A percentile compares a stretch with the other conserved stretches of the same genome.
These are phyloP conservation scores for Panellus pusillus DNA, from an alignment of 768 basidiomycete genomes.

Conservation along the genomic window DNA sequence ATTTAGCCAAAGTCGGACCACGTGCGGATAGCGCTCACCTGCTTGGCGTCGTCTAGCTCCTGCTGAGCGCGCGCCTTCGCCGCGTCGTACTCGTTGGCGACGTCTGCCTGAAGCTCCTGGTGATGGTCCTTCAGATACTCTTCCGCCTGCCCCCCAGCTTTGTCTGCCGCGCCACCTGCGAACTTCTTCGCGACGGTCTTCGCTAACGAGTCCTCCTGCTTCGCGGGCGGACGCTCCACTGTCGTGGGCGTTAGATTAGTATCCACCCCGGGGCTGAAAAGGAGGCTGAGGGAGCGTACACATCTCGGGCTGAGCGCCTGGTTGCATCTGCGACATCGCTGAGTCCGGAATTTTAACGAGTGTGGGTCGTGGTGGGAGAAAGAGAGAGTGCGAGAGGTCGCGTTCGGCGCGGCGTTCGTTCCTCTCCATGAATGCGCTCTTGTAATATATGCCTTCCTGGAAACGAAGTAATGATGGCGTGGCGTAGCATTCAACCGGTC, in stretches of 20 bases:
- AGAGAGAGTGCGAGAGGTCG: not conserved
- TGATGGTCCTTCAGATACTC: constrained; percentile 20
- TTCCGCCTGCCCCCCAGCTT: constrained; percentile 18
- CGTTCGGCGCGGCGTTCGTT: too few relatives aligned
- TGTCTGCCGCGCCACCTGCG: constrained; percentile 15
- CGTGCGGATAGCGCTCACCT: not conserved
- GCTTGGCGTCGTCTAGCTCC: constrained; percentile 12
- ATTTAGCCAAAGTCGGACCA: not conserved
- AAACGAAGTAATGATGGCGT: too few relatives aligned
- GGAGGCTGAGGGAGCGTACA: constrained; percentile 4
- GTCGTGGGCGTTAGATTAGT: not conserved
- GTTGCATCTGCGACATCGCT: constrained; percentile 19
- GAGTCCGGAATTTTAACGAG: constrained; percentile 1
- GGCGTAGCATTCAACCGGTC: too few relatives aligned
- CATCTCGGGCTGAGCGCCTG: constrained; percentile 16
- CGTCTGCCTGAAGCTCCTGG: constrained; percentile 7
- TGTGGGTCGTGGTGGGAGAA: not conserved
- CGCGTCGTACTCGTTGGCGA: constrained; percentile 11
- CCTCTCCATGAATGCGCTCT: too few relatives aligned
- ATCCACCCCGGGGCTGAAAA: too few relatives aligned
- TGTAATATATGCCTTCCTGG: too few relatives aligned
- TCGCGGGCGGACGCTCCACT: constrained; percentile 9
- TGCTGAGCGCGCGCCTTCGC: constrained; percentile 13
- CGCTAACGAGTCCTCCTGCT: constrained; percentile 16
- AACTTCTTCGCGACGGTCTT: constrained; percentile 20